Percentiles rank a stretch among this genome's conserved stretches.
phyloP scores from a whole-genome alignment of 73 alveolate species.

The Breviolum minutum region DNA sequence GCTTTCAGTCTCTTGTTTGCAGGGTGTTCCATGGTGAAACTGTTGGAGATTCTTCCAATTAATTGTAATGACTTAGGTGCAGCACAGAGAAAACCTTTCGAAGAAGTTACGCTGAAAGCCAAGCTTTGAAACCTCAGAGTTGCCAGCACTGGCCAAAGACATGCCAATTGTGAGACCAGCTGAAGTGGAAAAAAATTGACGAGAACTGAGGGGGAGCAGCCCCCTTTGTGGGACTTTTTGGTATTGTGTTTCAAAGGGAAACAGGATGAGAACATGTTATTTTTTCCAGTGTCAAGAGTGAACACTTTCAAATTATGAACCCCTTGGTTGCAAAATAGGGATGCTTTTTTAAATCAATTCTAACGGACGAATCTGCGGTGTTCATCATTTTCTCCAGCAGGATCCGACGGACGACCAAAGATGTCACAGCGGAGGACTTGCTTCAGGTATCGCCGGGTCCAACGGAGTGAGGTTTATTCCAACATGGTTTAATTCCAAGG shows the following conservation, averaged over 20 bases:
- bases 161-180: neutral
- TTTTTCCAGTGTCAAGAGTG: neutral
- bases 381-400: neutral
- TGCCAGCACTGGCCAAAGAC: neutral
- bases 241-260: neutral
- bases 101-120: slow-evolving; percentile 38
- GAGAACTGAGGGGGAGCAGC: too few relatives aligned
- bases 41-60: neutral
- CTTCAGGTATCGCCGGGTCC: slow-evolving; percentile 19
- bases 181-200: too few relatives aligned
- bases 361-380: too few relatives aligned
- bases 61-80: neutral
- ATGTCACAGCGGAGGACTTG: slow-evolving; percentile 89
- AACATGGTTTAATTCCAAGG: neutral
- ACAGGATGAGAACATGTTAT: too few relatives aligned
- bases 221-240: too few relatives aligned
- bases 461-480: too few relatives aligned
- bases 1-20: slow-evolving; percentile 17
- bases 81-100: slow-evolving; percentile 30
- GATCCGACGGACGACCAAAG: slow-evolving; percentile 93
- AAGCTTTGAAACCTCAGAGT: slow-evolving; percentile 4
- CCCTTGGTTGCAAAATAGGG: neutral
- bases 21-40: neutral
- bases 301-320: neutral
- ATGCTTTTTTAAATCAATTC: too few relatives aligned